Percentiles rank a stretch among this genome's conserved stretches.
Conservation (phyloP, 169 alveolate genomes). For the Eimeria brunetti region DNA sequence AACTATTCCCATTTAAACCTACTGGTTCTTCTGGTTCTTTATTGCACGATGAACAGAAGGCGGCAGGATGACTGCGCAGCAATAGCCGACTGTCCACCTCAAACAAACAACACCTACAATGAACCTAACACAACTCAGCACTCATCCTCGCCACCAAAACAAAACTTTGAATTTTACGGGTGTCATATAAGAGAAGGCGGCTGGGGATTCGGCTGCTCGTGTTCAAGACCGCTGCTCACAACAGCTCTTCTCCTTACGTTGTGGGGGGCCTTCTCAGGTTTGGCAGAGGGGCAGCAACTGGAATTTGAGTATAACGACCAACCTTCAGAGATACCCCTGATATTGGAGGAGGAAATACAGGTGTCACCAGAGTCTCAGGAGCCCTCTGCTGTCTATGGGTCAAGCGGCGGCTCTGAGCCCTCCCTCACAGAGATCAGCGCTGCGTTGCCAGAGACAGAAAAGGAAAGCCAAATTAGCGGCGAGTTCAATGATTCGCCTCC, state of each 20-base stretch:
- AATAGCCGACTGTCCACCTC: neutral
- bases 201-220: neutral
- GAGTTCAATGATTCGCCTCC: neutral
- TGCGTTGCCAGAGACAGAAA: neutral
- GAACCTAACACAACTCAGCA: neutral
- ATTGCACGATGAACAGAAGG: neutral
- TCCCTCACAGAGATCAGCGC: neutral
- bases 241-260: neutral
- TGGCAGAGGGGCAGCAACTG: neutral
- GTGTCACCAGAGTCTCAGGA: neutral
- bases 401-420: neutral
- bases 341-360: neutral
- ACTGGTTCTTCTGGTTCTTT: neutral
- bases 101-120: neutral
- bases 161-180: too few relatives aligned
- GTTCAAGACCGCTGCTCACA: neutral
- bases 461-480: neutral
- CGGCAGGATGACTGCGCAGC: neutral
- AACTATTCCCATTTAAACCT: neutral
- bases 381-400: neutral
- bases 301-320: neutral
- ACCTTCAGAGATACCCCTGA: conserved; percentile 9
- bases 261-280: conserved; percentile 8
- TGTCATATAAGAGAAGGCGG: neutral
- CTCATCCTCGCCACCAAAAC: neutral